Percentiles rank a stretch among this genome's conserved stretches.
Evolutionary conservation across 768 basidiomycete species (phyloP).

Genomic region (Albatrellus ellisii): DNA sequence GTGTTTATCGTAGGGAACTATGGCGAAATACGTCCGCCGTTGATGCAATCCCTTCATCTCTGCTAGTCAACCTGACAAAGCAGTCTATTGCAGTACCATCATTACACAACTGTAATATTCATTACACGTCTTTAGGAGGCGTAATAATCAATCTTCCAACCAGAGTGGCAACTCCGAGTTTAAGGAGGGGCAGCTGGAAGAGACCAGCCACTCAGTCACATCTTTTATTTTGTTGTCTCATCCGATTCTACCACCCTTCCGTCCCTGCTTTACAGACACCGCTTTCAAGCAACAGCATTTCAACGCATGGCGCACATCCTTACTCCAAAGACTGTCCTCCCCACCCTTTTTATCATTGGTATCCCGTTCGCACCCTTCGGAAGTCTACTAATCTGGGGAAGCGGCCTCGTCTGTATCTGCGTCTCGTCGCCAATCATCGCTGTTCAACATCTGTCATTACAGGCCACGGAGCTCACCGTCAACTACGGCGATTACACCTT

Average conservation of each 20-base stretch:
- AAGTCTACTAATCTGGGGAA: constrained; percentile 88
- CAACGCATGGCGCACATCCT: constrained; percentile 99
- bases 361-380: constrained; percentile 95
- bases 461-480: constrained; percentile 88
- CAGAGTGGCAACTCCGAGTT: constrained; percentile 29
- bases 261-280: constrained; percentile 48
- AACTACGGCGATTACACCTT: constrained; percentile 85
- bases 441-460: constrained; percentile 7
- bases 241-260: constrained; percentile 11
- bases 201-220: constrained; percentile 69
- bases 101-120: background rate
- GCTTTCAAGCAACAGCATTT: constrained; percentile 99
- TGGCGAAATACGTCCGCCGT: no score
- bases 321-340: constrained; percentile 93
- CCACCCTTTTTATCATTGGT: constrained; percentile 90
- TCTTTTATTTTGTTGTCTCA: constrained; percentile 3
- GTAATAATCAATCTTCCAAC: constrained; percentile 14
- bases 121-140: constrained; percentile 23
- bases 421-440: background rate
- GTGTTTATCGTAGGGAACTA: no score
- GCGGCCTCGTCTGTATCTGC: constrained; percentile 33
- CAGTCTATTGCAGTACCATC: no score
- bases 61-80: no score
- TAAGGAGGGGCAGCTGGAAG: constrained; percentile 70
- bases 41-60: no score